Evolutionary conservation across 148 eudicot species (phyloP), one percentile per base, ranked within the genome.

Genomic region (Mesembryanthemum crystallinum): DNA sequence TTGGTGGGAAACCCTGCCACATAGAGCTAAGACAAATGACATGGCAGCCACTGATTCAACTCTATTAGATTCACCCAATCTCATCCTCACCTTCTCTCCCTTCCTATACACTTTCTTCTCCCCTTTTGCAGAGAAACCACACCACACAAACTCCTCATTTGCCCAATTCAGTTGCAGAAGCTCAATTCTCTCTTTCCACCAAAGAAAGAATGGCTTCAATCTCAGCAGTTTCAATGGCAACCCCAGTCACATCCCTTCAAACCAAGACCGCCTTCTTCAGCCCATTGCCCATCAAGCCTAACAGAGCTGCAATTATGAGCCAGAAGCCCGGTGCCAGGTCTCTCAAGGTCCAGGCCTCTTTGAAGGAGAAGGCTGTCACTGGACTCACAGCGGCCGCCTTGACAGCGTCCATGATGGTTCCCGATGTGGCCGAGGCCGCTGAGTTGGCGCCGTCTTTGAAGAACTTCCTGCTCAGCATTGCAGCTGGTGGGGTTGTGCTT

Each of bases 391-490:
- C 89, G 1, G 86, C 83, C 0, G 85, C 84, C 8, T 67, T 84
- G 0, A 83, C 89, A 0, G 91, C 82, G 0, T 84, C 85, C 12
- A 84, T 88, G 91, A 72, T 88, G 86, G 69, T 72, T 4, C 91
- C 91, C 0, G 86, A 88, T 10, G 88, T 79, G 37, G 91, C 91
- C 0, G 78, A 88, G 77, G 91, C 91, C 0, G 91, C 91, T 0
- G 82, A 79, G 68, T 7, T 86, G 5, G 14, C 82, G 14, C 89
- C 91, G 0, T 88, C 91, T 0, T 77, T 88, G 69, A 86, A 88
- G 80, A 88, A 88, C 82, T 88, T 88, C 84, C 68, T 88, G 77
- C 73, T 82, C 8, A 88, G 91, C 76, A 86, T 88, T 68, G 76
- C 51, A 8, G 85, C 91, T 61, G 91, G 91, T 60, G 89, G 89